A percentile compares a stretch with the other conserved stretches of the same genome.
phyloP scores from a whole-genome alignment of 2,329 filamentous ascomycete species.

The Lecanosticta acicola region DNA sequence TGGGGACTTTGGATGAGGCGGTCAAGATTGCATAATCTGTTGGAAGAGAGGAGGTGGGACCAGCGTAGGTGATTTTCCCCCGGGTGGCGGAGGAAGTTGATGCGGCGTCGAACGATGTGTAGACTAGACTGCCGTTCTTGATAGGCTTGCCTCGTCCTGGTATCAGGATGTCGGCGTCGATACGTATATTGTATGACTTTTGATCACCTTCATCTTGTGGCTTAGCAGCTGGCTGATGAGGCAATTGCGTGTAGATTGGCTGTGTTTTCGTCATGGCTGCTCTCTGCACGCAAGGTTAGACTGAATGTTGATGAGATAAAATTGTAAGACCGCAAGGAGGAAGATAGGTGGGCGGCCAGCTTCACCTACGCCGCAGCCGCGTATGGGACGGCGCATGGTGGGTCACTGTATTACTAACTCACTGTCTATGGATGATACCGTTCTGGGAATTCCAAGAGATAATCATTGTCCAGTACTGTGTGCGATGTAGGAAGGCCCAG shows the following conservation, averaged over 20 bases:
- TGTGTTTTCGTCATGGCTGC: not conserved
- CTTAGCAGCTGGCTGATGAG: too few relatives aligned
- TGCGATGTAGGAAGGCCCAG: too few relatives aligned
- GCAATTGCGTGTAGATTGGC: not conserved
- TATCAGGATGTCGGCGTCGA: constrained; percentile 38
- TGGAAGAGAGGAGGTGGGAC: constrained; percentile 19
- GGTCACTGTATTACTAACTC: too few relatives aligned
- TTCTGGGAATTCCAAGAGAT: too few relatives aligned
- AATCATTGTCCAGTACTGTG: too few relatives aligned
- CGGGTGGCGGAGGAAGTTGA: not conserved
- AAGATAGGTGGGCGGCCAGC: too few relatives aligned
- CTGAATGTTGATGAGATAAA: too few relatives aligned
- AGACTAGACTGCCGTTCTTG: constrained; percentile 36
- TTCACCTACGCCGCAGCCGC: too few relatives aligned
- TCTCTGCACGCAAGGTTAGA: too few relatives aligned
- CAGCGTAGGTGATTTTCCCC: constrained; percentile 40
- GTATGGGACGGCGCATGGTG: too few relatives aligned
- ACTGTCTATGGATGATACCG: too few relatives aligned
- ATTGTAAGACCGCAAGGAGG: too few relatives aligned
- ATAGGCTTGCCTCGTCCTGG: constrained; percentile 45
- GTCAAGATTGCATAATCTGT: not conserved
- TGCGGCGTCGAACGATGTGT: not conserved
- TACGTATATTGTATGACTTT: constrained; percentile 7
- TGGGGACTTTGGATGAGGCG: constrained; percentile 31
- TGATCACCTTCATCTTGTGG: constrained; percentile 1